phyloP scores from a whole-genome alignment of 1,284 basidiomycete species.

The Rhodotorula sp. region DNA sequence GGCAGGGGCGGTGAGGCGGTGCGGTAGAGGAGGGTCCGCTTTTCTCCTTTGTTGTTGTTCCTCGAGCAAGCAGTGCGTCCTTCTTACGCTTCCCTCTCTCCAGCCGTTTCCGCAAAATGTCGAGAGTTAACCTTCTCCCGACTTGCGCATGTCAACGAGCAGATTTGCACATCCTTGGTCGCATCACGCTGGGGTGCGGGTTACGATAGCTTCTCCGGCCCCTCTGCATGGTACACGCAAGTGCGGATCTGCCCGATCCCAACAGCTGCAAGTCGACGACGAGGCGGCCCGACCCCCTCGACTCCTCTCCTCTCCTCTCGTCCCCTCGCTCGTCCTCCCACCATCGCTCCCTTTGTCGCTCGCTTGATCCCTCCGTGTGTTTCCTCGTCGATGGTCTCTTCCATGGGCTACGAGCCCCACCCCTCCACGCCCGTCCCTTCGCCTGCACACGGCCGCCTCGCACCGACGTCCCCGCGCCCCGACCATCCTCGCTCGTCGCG shows the following conservation, averaged over 20 bases:
- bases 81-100: neutral
- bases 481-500: neutral
- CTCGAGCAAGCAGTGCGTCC: neutral
- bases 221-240: no score
- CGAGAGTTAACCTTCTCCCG: neutral
- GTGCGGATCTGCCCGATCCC: no score
- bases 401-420: neutral
- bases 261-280: no score
- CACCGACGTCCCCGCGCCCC: neutral
- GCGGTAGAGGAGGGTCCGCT: neutral
- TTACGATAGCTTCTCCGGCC: no score
- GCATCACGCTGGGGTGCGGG: no score
- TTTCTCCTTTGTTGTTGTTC: slow-evolving; percentile 1
- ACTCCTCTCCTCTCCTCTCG: neutral
- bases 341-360: neutral
- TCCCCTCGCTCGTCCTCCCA: neutral
- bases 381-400: neutral
- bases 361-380: neutral
- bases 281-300: neutral
- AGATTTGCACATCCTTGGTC: no score
- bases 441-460: neutral
- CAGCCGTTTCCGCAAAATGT: neutral
- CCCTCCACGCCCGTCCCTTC: slow-evolving; percentile 1
- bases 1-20: slow-evolving; percentile 15
- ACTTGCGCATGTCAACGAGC: neutral